Evolutionary conservation across 2,329 filamentous ascomycete species (phyloP), one percentile per base, ranked within the genome.

Genomic region (Paecilomyces variotii): DNA sequence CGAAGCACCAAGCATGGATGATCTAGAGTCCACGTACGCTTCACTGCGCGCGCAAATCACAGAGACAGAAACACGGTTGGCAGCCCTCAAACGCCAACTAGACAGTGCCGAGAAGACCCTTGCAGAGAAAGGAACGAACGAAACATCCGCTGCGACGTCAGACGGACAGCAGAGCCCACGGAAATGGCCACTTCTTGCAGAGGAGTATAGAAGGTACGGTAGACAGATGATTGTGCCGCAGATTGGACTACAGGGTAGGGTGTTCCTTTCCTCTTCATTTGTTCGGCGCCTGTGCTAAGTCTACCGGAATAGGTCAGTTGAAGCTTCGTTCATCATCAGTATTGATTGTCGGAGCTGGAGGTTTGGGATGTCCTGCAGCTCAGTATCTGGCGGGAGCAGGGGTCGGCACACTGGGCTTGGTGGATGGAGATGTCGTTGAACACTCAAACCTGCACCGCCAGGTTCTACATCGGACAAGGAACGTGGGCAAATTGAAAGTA

Each of bases 381-480:
- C 84, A 89, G n/a, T 99, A 99, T 70, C 84, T 99, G 1, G 90
- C 91, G 9, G 93, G 91, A 25, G 89, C 94, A 1, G 94, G 94
- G 0, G 82, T 97, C 0, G 91, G 92, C 7, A 89, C 82, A 0
- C 74, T 99, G 19, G 92, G 93, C 0, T 78, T 99, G 6, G 84
- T 94, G 26, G 94, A 99, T 70, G 91, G 89, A 2, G 94, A 99
- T 74, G 80, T 80, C 0, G 93, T 99, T 30, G 94, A 97, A 70
- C 77, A 82, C 14, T 96, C 91, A 28, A 99, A 99, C 70, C 80
- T 99, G 12, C 94, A 97, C 77, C 87, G 94, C 0, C 94, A 99
- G 75, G 85, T 97, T 55, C 83, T 91, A 32, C 93, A 99, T 71
- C 82, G 82, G 2, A 89, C 86, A 0, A 77, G 79, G 2, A 84